These are phyloP conservation scores for Kockiozyma suomiensis DNA, from an alignment of 805 yeast genomes.

Conservation along the genomic window DNA sequence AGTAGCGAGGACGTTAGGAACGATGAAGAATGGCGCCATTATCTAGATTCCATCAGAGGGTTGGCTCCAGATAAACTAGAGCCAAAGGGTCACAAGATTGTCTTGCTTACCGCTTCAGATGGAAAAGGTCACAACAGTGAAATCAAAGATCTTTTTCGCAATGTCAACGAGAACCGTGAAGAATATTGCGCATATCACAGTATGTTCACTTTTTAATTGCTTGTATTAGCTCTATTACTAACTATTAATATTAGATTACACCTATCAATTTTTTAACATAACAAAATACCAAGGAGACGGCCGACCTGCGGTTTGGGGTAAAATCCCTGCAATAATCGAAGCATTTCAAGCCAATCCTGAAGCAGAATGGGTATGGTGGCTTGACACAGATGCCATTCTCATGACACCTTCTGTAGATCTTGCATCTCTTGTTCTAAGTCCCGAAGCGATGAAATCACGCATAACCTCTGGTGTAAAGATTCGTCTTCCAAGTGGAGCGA, in stretches of 20 bases:
- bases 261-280: conserved; percentile 38
- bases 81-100: conserved; percentile 33
- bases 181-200: conserved; percentile 43
- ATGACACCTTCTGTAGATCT: conserved; percentile 41
- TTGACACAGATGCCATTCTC: conserved; percentile 44
- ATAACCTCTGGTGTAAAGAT: conserved; percentile 32
- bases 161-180: conserved; percentile 38
- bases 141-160: conserved; percentile 23
- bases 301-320: conserved; percentile 39
- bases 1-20: background rate
- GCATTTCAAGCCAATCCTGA: conserved; percentile 41
- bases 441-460: conserved; percentile 36
- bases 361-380: conserved; percentile 48
- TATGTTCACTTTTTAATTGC: conserved; percentile 3
- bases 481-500: conserved; percentile 21
- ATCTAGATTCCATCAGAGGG: background rate
- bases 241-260: conserved; percentile 28
- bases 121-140: conserved; percentile 33
- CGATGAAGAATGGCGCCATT: background rate
- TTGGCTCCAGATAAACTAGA: conserved; percentile 13
- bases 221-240: background rate
- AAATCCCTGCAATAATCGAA: conserved; percentile 42
- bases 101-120: conserved; percentile 36
- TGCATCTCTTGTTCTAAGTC: conserved; percentile 38
- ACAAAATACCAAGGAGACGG: conserved; percentile 30